phyloP scores from a whole-genome alignment of 306 rosid species.

The Cercis canadensis region DNA sequence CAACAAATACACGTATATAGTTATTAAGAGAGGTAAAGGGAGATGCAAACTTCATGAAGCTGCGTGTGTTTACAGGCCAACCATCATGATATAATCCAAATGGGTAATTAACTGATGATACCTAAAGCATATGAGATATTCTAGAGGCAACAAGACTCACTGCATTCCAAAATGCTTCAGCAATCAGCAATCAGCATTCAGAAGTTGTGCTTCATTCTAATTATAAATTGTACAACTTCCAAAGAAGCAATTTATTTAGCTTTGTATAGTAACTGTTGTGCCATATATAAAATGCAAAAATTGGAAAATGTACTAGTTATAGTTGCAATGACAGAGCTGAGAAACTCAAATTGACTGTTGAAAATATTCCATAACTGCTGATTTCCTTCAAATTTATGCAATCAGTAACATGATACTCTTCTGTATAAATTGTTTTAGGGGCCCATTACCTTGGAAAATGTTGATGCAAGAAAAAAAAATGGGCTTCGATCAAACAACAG shows the following conservation, averaged over 20 bases:
- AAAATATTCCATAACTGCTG: too few species aligned
- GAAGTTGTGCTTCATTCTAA: too few species aligned
- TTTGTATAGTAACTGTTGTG: too few species aligned
- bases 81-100: conserved; percentile 42
- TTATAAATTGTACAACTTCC: too few species aligned
- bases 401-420: too few species aligned
- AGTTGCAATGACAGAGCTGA: neutral
- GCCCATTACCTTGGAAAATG: conserved; percentile 24
- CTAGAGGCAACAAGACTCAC: too few species aligned
- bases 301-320: neutral
- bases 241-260: too few species aligned
- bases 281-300: neutral
- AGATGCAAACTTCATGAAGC: conserved; percentile 7
- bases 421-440: conserved; percentile 22
- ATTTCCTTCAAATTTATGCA: too few species aligned
- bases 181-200: too few species aligned
- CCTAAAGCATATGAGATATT: conserved; percentile 24
- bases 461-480: neutral
- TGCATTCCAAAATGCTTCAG: too few species aligned
- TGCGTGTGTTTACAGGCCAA: conserved; percentile 31
- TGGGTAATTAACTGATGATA: conserved; percentile 36
- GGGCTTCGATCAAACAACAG: conserved; percentile 37
- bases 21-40: neutral
- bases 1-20: too few species aligned
- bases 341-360: conserved; percentile 14